These are phyloP conservation scores for Endoconidiophora polonica DNA, from an alignment of 2,329 filamentous ascomycete species.

Conservation along the genomic window DNA sequence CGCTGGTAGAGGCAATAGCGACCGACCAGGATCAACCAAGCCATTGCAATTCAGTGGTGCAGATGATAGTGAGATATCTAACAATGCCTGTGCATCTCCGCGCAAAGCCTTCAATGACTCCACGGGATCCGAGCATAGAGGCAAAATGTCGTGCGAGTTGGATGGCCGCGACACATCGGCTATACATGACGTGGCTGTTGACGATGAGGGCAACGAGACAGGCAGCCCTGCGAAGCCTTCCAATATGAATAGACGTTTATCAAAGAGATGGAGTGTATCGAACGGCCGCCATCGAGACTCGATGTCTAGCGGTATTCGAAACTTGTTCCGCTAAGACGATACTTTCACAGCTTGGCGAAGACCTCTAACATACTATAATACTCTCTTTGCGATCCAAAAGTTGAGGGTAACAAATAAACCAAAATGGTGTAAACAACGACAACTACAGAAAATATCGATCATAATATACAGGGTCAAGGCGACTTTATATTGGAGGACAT, in stretches of 20 bases:
- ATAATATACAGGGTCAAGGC: too few relatives aligned
- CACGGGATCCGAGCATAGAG: constrained; percentile 3
- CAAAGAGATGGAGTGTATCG: constrained; percentile 11
- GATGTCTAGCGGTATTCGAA: constrained; percentile 10
- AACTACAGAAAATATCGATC: too few relatives aligned
- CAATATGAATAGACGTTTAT: constrained; percentile 1
- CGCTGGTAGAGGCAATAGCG: constrained; percentile 1
- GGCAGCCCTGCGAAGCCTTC: constrained; percentile 1
- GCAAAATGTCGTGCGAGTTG: constrained; percentile 1
- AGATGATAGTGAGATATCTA: neutral
- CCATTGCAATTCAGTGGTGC: neutral
- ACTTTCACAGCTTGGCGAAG: neutral
- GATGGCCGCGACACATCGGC: neutral
- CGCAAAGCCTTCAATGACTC: constrained; percentile 6
- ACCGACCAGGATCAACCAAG: neutral
- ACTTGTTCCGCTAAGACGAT: constrained; percentile 8
- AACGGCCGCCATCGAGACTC: constrained; percentile 10
- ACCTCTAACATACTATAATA: neutral
- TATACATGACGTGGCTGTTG: neutral
- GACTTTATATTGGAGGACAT: too few relatives aligned
- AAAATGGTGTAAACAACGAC: too few relatives aligned
- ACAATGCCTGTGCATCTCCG: neutral
- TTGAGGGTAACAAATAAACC: too few relatives aligned
- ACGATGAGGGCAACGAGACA: neutral
- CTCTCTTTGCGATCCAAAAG: neutral